Evolutionary conservation across 1,284 basidiomycete genomes (phyloP), one percentile per base, ranked within the genome.

Genomic region (Boletellus dicymbophilus): DNA sequence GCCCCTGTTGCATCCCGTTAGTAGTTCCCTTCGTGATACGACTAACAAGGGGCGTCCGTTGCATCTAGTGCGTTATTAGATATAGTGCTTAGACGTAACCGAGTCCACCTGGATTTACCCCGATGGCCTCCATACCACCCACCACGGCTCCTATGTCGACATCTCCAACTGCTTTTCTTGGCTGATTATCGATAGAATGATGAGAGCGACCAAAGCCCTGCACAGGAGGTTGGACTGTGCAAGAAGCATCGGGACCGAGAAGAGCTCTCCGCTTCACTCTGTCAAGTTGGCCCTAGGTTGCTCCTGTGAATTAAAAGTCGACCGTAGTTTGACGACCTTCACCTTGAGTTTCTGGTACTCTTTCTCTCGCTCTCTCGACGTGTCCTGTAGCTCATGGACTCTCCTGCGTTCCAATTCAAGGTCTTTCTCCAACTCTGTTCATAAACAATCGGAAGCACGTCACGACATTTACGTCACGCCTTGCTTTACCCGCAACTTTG

Each of bases 301-400:
- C 1, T 20, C 62, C 85, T 85, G 66, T 91, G 85, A 58, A 82
- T 79, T 58, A 85, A 81, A 26, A 33, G 9, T 28, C 16, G 2
- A 40, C 30, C 15, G 22, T 20, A 30, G 20, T 40, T 38, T 16
- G 12, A 46, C 10, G 2, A 33, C 40, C 53, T 61, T 25, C 39
- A 82, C 90, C 75, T 92, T 92, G 44, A 93, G 79, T 63, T 90
- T 93, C 51, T 88, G 85, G 61, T 93, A 93, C 58, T 93, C 91
- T 59, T 88, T 91, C 57, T 92, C 90, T 58, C 84, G 79, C 58
- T 90, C 88, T 58, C 82, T 79, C 6, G 85, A 75, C 2, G 79
- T 71, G 34, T 93, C 90, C 60, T 90, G 88, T 18, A 88, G 61
- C 26, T 90, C 88, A 13, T 82, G 77, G 20, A 80, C 74, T 61